Evolutionary conservation across 164 flowering plant species (phyloP), one percentile per base, ranked within the genome.

Genomic region (Paratinospora sagittata): DNA sequence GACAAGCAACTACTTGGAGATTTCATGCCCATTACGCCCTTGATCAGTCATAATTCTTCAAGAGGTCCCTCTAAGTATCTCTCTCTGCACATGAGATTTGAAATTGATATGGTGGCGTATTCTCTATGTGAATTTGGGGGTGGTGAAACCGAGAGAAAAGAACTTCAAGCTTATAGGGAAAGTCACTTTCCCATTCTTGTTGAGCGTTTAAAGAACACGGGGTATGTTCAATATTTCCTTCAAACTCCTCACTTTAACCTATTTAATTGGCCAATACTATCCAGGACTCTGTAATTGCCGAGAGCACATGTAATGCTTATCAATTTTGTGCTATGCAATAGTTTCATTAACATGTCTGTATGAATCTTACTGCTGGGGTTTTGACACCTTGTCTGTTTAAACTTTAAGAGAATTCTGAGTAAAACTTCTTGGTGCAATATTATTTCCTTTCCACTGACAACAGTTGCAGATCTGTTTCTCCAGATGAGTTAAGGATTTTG

Each of bases 61-160:
- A 58, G 57, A 64, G 80, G 75, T 27, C 78, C 85, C 70, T 76
- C 82, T 7, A 89, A 77, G 71, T 96, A 91, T 80, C 89, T 95
- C 67, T 93, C 97, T 72, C 81, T 96, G 82, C 99, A 93, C 77
- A 76, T 96, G 82, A 89, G 99, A 74, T 96, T 93, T 78, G 99
- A 96, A 82, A 83, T 85, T 63, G 99, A 93, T 61, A 96, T 96
- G 99, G 93, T 96, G 66, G 96, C 99, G 34, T 96, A 96, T 71
- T 96, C 99, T 9, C 71, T 82, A 43, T 96, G 99, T 80, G 96
- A 87, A 14, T 96, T 96, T 81, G 99, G 98, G 41, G 98, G 98
- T 65, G 98, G 97, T 58, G 88, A 87, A 74, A 76, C 69, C 21
- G 99, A 96, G 83, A 83, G 65, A 64, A 85, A 79, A 76, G 95